A percentile compares a stretch with the other conserved stretches of the same genome.
These are phyloP conservation scores for Alternaria sp. DNA, from an alignment of 2,329 filamentous ascomycete genomes.

Conservation along the genomic window DNA sequence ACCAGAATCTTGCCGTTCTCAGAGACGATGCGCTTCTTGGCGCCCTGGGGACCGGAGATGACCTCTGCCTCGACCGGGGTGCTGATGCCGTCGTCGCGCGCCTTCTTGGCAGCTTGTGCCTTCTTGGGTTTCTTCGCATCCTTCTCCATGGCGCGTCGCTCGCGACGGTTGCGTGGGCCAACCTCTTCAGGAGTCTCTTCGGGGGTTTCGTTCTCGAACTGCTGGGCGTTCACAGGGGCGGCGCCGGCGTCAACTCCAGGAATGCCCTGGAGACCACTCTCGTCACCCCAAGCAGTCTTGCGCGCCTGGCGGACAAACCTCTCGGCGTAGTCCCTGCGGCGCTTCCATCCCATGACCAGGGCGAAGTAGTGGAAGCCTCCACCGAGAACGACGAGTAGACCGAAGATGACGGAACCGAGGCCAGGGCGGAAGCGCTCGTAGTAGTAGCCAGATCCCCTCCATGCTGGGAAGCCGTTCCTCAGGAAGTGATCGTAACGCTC, in stretches of 20 bases:
- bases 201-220: slow-evolving; percentile 35
- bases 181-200: slow-evolving; percentile 54
- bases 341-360: slow-evolving; percentile 84
- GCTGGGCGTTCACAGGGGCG: slow-evolving; percentile 38
- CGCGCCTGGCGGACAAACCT: slow-evolving; percentile 90
- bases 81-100: slow-evolving; percentile 60
- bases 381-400: slow-evolving; percentile 81
- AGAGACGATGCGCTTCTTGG: slow-evolving; percentile 85
- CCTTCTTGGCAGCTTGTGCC: slow-evolving; percentile 61
- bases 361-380: slow-evolving; percentile 87
- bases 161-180: slow-evolving; percentile 75
- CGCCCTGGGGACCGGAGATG: slow-evolving; percentile 69
- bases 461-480: slow-evolving; percentile 88
- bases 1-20: slow-evolving; percentile 96
- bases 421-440: slow-evolving; percentile 93
- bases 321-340: slow-evolving; percentile 88
- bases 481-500: slow-evolving; percentile 96
- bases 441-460: slow-evolving; percentile 99
- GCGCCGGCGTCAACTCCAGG: slow-evolving; percentile 61
- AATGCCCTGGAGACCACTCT: slow-evolving; percentile 68
- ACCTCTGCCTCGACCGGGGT: slow-evolving; percentile 60
- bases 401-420: slow-evolving; percentile 80
- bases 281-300: slow-evolving; percentile 88
- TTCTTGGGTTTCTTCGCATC: slow-evolving; percentile 71
- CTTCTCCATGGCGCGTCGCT: slow-evolving; percentile 87